Percentiles rank a stretch among this genome's conserved stretches.
These are phyloP conservation scores for Hortiboletus campestris DNA, from an alignment of 768 basidiomycete species.

Conservation along the genomic window DNA sequence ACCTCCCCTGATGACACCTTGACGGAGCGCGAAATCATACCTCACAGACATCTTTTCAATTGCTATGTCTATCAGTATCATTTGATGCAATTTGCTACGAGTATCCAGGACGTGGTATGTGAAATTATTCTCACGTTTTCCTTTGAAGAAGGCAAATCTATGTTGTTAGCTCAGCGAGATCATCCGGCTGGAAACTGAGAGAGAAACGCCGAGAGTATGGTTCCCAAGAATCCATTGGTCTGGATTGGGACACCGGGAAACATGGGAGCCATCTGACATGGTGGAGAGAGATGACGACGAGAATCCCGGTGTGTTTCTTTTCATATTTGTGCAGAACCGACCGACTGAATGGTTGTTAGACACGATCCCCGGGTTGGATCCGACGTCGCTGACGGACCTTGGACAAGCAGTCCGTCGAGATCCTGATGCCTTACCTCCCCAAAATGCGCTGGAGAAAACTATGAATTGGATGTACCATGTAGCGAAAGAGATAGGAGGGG, in stretches of 20 bases:
- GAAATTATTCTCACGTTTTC: background rate
- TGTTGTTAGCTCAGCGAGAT: conserved; percentile 53
- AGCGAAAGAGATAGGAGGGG: conserved; percentile 43
- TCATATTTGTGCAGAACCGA: background rate
- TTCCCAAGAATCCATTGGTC: conserved; percentile 41
- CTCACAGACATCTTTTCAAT: conserved; percentile 70
- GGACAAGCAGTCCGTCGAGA: conserved; percentile 59
- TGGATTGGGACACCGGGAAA: conserved; percentile 41
- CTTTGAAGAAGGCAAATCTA: background rate
- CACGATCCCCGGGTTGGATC: conserved; percentile 55
- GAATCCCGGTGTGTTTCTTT: conserved; percentile 48
- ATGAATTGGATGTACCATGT: conserved; percentile 46
- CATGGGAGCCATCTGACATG: conserved; percentile 46
- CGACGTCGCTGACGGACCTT: conserved; percentile 44
- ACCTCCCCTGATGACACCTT: conserved; percentile 33
- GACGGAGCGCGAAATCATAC: conserved; percentile 42
- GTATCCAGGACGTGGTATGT: conserved; percentile 36
- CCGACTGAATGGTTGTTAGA: conserved; percentile 30
- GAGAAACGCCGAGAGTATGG: conserved; percentile 50
- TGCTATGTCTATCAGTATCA: conserved; percentile 72
- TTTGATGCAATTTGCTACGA: conserved; percentile 37
- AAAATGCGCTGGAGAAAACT: conserved; percentile 52
- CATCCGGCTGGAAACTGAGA: conserved; percentile 50
- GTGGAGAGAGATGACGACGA: conserved; percentile 61
- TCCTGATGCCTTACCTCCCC: conserved; percentile 72